Evolutionary conservation across 192 early-diverging fungal genomes (phyloP).

Genomic region (Chytriomyces hyalinus): DNA sequence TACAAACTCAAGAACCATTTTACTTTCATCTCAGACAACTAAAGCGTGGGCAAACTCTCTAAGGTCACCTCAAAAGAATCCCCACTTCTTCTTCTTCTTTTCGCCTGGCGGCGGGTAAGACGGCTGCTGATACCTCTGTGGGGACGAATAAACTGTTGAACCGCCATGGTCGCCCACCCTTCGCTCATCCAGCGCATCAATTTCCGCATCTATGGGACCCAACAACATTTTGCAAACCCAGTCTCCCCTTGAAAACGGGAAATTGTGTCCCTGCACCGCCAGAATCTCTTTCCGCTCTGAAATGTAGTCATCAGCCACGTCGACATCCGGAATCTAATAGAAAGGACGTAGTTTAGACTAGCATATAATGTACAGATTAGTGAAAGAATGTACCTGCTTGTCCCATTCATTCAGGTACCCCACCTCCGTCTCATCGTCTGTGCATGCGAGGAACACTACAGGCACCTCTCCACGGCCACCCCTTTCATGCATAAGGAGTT

Average conservation of each 20-base stretch:
- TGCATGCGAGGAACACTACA: slow-evolving; percentile 28
- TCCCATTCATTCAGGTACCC: slow-evolving; percentile 32
- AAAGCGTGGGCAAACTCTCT: too few relatives aligned
- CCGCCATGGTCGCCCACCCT: neutral
- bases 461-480: slow-evolving; percentile 11
- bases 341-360: too few relatives aligned
- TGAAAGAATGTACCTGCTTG: neutral
- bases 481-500: slow-evolving; percentile 11
- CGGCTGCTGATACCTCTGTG: too few relatives aligned
- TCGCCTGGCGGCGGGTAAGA: too few relatives aligned
- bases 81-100: too few relatives aligned
- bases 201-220: slow-evolving; percentile 25
- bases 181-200: slow-evolving; percentile 25
- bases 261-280: slow-evolving; percentile 7
- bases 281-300: slow-evolving; percentile 23
- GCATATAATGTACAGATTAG: too few relatives aligned
- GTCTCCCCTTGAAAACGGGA: slow-evolving; percentile 31
- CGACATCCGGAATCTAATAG: slow-evolving; percentile 7
- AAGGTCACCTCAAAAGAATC: too few relatives aligned
- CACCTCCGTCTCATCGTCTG: slow-evolving; percentile 27
- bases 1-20: too few relatives aligned
- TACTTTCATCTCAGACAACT: too few relatives aligned
- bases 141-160: too few relatives aligned
- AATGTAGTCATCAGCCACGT: slow-evolving; percentile 21
- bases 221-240: slow-evolving; percentile 36